Conservation (phyloP, 768 basidiomycete genomes). For the Termitomyces titanicus region DNA sequence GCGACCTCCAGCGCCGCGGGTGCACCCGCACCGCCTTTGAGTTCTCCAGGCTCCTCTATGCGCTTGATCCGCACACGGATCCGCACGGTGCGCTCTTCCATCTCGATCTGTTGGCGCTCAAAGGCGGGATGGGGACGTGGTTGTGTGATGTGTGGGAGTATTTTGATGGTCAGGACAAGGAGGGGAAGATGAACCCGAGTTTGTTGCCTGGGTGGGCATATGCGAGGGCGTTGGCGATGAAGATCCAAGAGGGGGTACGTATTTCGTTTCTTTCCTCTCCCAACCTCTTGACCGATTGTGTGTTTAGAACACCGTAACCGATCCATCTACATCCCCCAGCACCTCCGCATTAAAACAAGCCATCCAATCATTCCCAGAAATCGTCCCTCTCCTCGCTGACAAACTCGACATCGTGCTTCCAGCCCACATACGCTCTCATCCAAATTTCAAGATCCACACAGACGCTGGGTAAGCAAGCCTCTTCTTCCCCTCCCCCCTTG, state of each 20-base stretch:
- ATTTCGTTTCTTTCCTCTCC: background rate
- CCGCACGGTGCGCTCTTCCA: conserved; percentile 84
- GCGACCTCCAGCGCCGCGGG: conserved; percentile 85
- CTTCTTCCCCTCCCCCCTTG: background rate
- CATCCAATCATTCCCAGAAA: conserved; percentile 71
- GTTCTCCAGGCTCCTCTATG: conserved; percentile 80
- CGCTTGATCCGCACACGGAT: conserved; percentile 83
- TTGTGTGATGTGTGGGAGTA: conserved; percentile 62
- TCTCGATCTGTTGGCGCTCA: conserved; percentile 82
- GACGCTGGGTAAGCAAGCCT: conserved; percentile 47
- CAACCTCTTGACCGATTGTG: too few species aligned
- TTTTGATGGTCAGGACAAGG: conserved; percentile 22
- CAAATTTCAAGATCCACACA: conserved; percentile 66
- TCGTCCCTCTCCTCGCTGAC: conserved; percentile 81
- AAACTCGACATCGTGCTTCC: conserved; percentile 74
- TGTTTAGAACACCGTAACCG: too few species aligned
- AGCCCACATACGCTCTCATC: conserved; percentile 51
- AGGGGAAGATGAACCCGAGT: conserved; percentile 40
- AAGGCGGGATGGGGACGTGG: conserved; percentile 80
- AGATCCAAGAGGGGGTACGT: conserved; percentile 44
- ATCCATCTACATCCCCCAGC: too few species aligned
- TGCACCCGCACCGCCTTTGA: conserved; percentile 90
- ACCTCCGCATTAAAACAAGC: conserved; percentile 72
- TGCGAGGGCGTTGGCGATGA: conserved; percentile 64
- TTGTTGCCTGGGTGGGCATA: conserved; percentile 79